Evolutionary conservation across 1,139 yeast genomes (phyloP).

Genomic region (Kluyveromyces sp.): DNA sequence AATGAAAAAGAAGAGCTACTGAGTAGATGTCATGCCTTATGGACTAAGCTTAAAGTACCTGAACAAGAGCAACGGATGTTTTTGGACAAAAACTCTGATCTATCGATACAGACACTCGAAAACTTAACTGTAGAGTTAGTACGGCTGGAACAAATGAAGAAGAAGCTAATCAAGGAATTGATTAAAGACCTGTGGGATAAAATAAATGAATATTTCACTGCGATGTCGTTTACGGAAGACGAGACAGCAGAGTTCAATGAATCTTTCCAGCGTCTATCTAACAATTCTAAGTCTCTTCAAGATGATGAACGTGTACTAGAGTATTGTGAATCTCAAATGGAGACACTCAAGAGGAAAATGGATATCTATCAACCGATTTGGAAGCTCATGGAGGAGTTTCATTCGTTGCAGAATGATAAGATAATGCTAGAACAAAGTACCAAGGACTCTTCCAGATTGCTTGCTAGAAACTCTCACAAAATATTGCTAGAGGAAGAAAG

Average conservation of each 20-base stretch:
- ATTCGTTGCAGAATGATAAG: constrained; percentile 54
- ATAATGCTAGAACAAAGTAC: constrained; percentile 58
- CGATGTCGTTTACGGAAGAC: constrained; percentile 48
- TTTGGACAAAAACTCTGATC: constrained; percentile 32
- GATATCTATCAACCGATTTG: constrained; percentile 51
- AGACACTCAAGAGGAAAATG: constrained; percentile 43
- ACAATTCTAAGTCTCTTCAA: constrained; percentile 37
- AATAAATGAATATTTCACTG: constrained; percentile 56
- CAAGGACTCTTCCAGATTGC: constrained; percentile 71
- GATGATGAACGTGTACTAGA: constrained; percentile 44
- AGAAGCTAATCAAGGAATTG: constrained; percentile 58
- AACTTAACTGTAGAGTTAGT: constrained; percentile 45
- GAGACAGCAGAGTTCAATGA: constrained; percentile 38
- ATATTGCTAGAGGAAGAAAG: constrained; percentile 76
- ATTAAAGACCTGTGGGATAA: constrained; percentile 54
- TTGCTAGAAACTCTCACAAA: constrained; percentile 71
- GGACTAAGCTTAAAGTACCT: constrained; percentile 47
- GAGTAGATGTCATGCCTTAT: constrained; percentile 39
- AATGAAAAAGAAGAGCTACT: constrained; percentile 21
- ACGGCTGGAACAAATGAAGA: constrained; percentile 53
- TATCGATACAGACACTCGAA: constrained; percentile 25
- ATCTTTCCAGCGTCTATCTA: constrained; percentile 23
- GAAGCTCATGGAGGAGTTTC: constrained; percentile 46
- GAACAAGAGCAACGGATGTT: constrained; percentile 35
- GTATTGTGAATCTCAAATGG: constrained; percentile 59